These are phyloP conservation scores for Luffa aegyptiaca DNA, from an alignment of 306 rosid species.

Conservation along the genomic window DNA sequence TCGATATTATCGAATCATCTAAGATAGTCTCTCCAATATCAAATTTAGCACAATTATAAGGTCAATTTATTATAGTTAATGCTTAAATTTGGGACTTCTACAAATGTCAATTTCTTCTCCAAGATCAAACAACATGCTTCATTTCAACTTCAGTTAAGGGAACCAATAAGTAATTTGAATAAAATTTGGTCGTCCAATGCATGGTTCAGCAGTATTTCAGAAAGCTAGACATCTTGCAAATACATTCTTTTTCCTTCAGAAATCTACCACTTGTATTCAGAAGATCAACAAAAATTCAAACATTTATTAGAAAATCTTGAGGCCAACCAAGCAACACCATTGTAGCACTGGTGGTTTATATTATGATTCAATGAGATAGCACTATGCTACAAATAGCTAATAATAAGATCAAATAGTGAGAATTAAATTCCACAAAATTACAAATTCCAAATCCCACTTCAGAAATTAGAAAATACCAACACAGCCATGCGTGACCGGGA, in stretches of 20 bases:
- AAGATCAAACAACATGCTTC: background rate
- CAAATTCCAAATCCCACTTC: background rate
- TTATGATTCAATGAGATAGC: too few relatives aligned
- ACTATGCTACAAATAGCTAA: background rate
- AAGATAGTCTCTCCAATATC: too few relatives aligned
- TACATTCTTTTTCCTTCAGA: background rate
- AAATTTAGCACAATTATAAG: background rate
- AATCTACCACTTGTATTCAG: background rate
- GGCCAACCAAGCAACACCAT: background rate
- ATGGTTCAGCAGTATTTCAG: background rate
- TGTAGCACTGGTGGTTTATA: too few relatives aligned
- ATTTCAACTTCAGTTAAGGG: background rate
- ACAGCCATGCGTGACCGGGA: background rate
- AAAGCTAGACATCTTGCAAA: too few relatives aligned
- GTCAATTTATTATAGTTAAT: background rate
- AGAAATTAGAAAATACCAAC: background rate
- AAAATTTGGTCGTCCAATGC: background rate
- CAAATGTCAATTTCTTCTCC: background rate
- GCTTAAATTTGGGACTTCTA: background rate
- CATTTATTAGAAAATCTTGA: background rate
- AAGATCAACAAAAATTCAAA: background rate
- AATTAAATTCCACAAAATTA: background rate
- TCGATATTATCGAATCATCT: too few relatives aligned
- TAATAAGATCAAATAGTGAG: background rate
- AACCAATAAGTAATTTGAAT: background rate